Percentiles rank a stretch among this genome's conserved stretches.
phyloP scores from a whole-genome alignment of 129 eudicot genomes.

The Smallanthus sonchifolius region DNA sequence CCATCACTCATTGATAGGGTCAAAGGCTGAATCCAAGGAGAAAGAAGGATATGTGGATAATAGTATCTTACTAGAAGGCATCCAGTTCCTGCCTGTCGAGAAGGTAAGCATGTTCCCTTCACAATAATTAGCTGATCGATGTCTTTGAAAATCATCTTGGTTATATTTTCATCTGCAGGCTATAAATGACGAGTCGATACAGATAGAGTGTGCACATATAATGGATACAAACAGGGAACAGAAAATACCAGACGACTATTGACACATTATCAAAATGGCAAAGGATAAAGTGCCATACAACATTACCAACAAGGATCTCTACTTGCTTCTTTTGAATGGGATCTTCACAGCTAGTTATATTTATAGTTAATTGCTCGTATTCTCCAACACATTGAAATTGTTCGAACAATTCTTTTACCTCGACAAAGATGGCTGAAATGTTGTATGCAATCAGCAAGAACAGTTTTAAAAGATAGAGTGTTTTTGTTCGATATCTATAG shows the following conservation, averaged over 20 bases:
- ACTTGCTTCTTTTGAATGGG: conserved; percentile 22
- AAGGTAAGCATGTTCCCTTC: not conserved
- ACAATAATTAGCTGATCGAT: not conserved
- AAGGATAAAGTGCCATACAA: conserved; percentile 14
- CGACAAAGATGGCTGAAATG: conserved; percentile 16
- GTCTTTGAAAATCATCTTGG: not conserved
- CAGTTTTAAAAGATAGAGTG: not conserved
- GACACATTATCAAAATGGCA: conserved; percentile 3
- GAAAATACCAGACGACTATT: conserved; percentile 14
- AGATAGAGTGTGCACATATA: too few species aligned
- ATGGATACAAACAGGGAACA: not conserved
- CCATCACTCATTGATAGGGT: conserved; percentile 32
- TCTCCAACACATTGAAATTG: not conserved
- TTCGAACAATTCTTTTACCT: conserved; percentile 11
- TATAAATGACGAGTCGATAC: not conserved
- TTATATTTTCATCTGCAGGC: not conserved
- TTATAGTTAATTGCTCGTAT: not conserved
- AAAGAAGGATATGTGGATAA: conserved; percentile 3
- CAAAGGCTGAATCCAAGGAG: conserved; percentile 40
- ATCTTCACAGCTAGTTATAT: not conserved
- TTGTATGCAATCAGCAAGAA: conserved; percentile 11
- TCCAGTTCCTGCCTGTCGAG: conserved; percentile 20
- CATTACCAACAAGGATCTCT: conserved; percentile 7
- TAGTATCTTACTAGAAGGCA: conserved; percentile 10
- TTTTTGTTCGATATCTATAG: not conserved